A percentile compares a stretch with the other conserved stretches of the same genome.
Evolutionary conservation across 352 stramenopile genomes (phyloP).

Genomic region (Thalassiosira exigua): DNA sequence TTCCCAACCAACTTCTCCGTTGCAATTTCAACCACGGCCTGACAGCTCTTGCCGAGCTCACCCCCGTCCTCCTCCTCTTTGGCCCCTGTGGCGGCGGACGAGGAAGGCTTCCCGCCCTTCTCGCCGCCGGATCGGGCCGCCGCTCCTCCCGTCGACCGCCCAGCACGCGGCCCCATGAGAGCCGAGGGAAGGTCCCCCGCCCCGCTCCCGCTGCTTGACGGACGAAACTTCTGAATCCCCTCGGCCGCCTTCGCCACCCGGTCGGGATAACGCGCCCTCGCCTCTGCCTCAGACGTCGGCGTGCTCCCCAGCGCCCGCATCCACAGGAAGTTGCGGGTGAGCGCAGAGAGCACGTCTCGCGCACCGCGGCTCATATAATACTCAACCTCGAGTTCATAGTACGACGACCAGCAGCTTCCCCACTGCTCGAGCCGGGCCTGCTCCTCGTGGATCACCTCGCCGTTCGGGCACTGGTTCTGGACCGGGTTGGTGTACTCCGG

Average conservation of each 20-base stretch:
- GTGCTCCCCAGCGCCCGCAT: constrained; percentile 59
- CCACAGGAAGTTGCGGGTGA: constrained; percentile 86
- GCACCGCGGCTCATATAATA: constrained; percentile 96
- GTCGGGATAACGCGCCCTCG: constrained; percentile 12
- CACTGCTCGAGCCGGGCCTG: constrained; percentile 93
- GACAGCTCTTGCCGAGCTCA: constrained; percentile 50
- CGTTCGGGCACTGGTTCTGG: constrained; percentile 94
- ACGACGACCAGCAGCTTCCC: constrained; percentile 89
- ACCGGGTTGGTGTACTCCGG: constrained; percentile 92
- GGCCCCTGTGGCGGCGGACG: not conserved
- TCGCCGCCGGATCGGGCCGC: no score
- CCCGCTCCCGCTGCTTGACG: not conserved
- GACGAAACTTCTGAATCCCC: constrained; percentile 21
- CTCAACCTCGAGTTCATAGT: constrained; percentile 94
- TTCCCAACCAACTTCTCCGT: constrained; percentile 56
- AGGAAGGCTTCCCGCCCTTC: not conserved
- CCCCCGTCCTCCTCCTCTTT: constrained; percentile 28
- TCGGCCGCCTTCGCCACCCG: constrained; percentile 35
- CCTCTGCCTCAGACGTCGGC: constrained; percentile 19
- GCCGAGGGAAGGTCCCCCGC: constrained; percentile 14
- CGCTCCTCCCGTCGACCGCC: not conserved
- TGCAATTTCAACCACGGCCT: constrained; percentile 62
- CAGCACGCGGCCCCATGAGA: constrained; percentile 8
- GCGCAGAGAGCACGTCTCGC: constrained; percentile 90
- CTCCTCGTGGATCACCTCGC: constrained; percentile 92